A percentile compares a stretch with the other conserved stretches of the same genome.
phyloP scores from a whole-genome alignment of 78 protist species.

The Dictyostelium capitatum region DNA sequence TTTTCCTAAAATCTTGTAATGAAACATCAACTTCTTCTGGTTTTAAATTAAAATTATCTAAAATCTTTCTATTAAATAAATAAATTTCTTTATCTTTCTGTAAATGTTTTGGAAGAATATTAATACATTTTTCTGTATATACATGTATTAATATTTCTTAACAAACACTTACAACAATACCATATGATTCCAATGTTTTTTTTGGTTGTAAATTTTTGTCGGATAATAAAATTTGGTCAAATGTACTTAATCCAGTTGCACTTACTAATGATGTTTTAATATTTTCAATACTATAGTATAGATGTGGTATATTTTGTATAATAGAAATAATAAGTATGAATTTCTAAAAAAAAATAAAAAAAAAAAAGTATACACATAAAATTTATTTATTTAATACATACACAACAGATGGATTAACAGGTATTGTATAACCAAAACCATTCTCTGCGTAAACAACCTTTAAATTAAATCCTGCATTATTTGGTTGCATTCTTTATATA shows the following conservation, averaged over 20 bases:
- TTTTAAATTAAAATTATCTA: background rate
- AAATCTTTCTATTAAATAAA: slow-evolving; percentile 38
- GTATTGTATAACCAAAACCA: slow-evolving; percentile 63
- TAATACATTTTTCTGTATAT: background rate
- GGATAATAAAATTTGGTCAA: slow-evolving; percentile 34
- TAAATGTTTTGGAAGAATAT: background rate
- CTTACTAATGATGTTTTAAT: slow-evolving; percentile 39
- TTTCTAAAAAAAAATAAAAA: background rate
- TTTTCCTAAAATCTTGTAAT: slow-evolving; percentile 29
- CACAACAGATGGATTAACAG: slow-evolving; percentile 51
- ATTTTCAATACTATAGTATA: slow-evolving; percentile 23
- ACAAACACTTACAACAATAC: slow-evolving; percentile 25
- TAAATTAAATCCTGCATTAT: background rate
- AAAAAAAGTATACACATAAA: background rate
- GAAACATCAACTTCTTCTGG: slow-evolving; percentile 45
- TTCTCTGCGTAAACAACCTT: background rate
- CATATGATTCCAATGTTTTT: slow-evolving; percentile 43
- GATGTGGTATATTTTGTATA: too few relatives aligned
- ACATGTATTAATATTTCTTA: too few relatives aligned
- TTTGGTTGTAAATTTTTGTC: slow-evolving; percentile 32
- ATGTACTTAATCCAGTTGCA: slow-evolving; percentile 10
- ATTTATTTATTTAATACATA: slow-evolving; percentile 12
- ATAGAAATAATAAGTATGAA: background rate
- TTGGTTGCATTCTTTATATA: slow-evolving; percentile 30
- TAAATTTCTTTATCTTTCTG: slow-evolving; percentile 66